Conservation (phyloP, 352 stramenopile genomes). For the Pilasporangium apinafurcum region DNA sequence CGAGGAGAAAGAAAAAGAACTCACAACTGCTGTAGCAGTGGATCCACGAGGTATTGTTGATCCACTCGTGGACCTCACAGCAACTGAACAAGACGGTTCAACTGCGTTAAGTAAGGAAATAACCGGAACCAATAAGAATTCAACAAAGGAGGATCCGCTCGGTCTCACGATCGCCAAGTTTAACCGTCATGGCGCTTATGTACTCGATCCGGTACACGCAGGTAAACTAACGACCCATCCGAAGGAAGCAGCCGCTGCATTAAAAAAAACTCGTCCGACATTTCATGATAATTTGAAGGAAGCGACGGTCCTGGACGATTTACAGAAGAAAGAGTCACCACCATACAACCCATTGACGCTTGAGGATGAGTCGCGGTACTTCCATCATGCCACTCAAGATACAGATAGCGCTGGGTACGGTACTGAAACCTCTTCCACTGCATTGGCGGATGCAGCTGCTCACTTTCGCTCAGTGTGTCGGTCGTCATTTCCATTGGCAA, state of each 20-base stretch:
- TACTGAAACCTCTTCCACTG: not conserved
- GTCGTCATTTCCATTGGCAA: constrained; percentile 37
- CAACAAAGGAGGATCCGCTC: constrained; percentile 38
- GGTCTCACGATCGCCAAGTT: constrained; percentile 84
- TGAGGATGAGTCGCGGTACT: constrained; percentile 80
- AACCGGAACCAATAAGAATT: too few species aligned
- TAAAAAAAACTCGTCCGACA: constrained; percentile 24
- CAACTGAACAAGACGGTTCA: constrained; percentile 58
- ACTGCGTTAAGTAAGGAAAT: too few species aligned
- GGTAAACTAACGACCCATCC: constrained; percentile 46
- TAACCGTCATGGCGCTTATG: constrained; percentile 77
- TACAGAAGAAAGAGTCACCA: constrained; percentile 34
- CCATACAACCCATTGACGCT: constrained; percentile 77
- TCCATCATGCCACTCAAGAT: constrained; percentile 46
- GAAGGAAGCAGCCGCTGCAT: constrained; percentile 10
- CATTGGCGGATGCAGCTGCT: constrained; percentile 17
- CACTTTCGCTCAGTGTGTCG: constrained; percentile 40
- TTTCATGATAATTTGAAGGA: constrained; percentile 55
- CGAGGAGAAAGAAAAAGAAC: constrained; percentile 71
- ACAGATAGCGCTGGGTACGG: not conserved
- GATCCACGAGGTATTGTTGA: constrained; percentile 69
- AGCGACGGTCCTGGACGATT: constrained; percentile 66
- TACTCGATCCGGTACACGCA: constrained; percentile 66
- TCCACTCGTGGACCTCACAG: constrained; percentile 68
- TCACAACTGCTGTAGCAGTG: constrained; percentile 26